These are phyloP conservation scores for Chlamydomonas sp. DNA, from an alignment of 139 green algal genomes.

Conservation along the genomic window DNA sequence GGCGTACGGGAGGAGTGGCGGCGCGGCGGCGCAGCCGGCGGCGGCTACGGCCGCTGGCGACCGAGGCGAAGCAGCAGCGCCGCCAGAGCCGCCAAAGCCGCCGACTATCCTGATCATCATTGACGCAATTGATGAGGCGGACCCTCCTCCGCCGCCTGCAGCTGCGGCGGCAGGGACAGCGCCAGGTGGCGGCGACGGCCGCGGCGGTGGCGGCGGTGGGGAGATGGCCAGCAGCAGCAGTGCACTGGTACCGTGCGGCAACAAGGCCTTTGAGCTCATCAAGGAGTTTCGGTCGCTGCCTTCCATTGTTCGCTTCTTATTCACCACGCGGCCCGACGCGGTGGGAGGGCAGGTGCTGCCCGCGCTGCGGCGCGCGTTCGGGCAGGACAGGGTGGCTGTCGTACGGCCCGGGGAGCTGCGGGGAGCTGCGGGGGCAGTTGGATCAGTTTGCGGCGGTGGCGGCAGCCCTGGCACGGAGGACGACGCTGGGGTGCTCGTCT, in stretches of 20 bases:
- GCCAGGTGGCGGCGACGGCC: neutral
- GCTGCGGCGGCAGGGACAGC: neutral
- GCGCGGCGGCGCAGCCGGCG: too few relatives aligned
- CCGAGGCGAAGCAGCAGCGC: too few relatives aligned
- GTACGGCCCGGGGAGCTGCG: neutral
- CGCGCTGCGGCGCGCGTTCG: neutral
- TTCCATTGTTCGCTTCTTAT: neutral
- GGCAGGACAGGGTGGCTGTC: neutral
- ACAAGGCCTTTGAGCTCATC: neutral
- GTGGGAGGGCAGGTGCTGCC: neutral
- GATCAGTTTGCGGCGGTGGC: neutral
- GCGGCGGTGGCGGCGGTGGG: neutral
- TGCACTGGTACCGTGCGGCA: neutral
- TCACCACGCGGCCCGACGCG: slow-evolving; percentile 32
- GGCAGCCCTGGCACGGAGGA: neutral
- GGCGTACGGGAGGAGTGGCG: too few relatives aligned
- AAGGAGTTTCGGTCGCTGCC: slow-evolving; percentile 13
- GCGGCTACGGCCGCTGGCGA: too few relatives aligned
- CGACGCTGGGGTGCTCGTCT: slow-evolving; percentile 18
- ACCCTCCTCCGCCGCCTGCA: neutral
- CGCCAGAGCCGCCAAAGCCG: too few relatives aligned
- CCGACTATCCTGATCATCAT: neutral
- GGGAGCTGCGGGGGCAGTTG: neutral
- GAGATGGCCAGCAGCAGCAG: neutral
- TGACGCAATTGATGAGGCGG: slow-evolving; percentile 27